Conservation (phyloP, 1,139 yeast species). For the Kodamaea ohmeri region DNA sequence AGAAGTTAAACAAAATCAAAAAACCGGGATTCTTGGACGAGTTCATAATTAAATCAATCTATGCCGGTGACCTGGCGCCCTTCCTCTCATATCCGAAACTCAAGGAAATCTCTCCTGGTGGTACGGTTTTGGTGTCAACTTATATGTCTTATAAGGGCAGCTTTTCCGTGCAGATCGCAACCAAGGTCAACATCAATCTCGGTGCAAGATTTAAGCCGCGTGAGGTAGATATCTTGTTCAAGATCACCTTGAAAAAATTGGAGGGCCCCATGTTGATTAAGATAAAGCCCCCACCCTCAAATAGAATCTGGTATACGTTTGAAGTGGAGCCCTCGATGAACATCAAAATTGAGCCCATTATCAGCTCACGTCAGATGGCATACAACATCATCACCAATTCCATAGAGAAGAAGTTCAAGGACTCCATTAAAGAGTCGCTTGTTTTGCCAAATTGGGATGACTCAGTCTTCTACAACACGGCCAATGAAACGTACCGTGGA, state of each 20-base stretch:
- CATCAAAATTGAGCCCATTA: constrained; percentile 79
- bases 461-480: constrained; percentile 64
- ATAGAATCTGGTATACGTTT: constrained; percentile 87
- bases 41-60: constrained; percentile 67
- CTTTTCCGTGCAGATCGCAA: constrained; percentile 70
- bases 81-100: constrained; percentile 71
- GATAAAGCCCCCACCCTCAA: constrained; percentile 87
- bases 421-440: constrained; percentile 72
- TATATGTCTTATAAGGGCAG: constrained; percentile 71
- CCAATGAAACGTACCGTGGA: constrained; percentile 73
- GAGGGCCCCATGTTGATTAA: constrained; percentile 71
- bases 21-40: constrained; percentile 87
- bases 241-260: constrained; percentile 64
- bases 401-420: constrained; percentile 75
- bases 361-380: constrained; percentile 77
- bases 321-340: constrained; percentile 74
- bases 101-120: constrained; percentile 74
- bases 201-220: constrained; percentile 75
- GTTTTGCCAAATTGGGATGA: constrained; percentile 92
- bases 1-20: constrained; percentile 73
- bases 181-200: constrained; percentile 70
- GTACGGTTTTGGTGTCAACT: constrained; percentile 62
- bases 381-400: constrained; percentile 76
- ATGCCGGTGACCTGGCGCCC: constrained; percentile 80
- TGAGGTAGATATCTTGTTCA: constrained; percentile 72